A percentile compares a stretch with the other conserved stretches of the same genome.
Conservation (phyloP, 768 basidiomycete species). For the Lactarius sanguifluus region DNA sequence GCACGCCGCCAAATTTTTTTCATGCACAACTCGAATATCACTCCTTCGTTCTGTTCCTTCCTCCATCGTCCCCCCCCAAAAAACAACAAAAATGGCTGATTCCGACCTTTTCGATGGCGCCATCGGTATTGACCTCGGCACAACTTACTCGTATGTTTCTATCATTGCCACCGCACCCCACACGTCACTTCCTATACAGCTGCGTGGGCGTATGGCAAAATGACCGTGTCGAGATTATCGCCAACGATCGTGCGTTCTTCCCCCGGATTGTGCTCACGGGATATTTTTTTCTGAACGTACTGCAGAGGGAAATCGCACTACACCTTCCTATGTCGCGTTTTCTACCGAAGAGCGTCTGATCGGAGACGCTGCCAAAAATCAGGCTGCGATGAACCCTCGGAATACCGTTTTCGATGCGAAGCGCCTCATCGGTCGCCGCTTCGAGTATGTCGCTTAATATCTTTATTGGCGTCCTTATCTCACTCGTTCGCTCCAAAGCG, state of each 20-base stretch:
- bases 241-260: conserved; percentile 80
- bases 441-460: conserved; percentile 60
- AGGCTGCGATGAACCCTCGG: conserved; percentile 99
- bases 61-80: not conserved
- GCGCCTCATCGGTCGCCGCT: conserved; percentile 96
- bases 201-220: conserved; percentile 99
- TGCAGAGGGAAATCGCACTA: conserved; percentile 96
- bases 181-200: conserved; percentile 44
- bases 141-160: conserved; percentile 85
- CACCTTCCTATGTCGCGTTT: conserved; percentile 99
- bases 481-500: conserved; percentile 45
- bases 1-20: conserved; percentile 5
- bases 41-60: conserved; percentile 34
- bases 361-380: conserved; percentile 98
- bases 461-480: conserved; percentile 17
- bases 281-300: conserved; percentile 16
- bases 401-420: conserved; percentile 99
- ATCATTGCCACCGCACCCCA: conserved; percentile 9
- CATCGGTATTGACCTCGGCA: conserved; percentile 95
- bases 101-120: conserved; percentile 93
- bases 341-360: conserved; percentile 94
- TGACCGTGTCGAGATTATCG: conserved; percentile 99
- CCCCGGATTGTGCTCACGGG: not conserved
- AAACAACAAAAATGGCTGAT: conserved; percentile 57
- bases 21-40: conserved; percentile 33